Base-by-base conservation (phyloP, 768 basidiomycete genomes). In the Kwoniella dendrophila region DNA sequence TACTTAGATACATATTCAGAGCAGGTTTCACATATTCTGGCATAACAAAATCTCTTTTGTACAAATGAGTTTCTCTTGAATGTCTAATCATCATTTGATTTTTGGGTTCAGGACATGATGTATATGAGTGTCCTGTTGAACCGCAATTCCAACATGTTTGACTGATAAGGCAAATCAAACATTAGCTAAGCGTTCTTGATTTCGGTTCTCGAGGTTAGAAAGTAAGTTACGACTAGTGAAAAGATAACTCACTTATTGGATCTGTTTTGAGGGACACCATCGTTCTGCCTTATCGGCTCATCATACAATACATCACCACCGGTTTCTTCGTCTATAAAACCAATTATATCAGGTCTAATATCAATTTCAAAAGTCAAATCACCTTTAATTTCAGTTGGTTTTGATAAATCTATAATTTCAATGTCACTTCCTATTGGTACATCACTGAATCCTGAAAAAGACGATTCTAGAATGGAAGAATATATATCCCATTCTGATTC, bases 141-240 rank as follows among this genome's bases (percentile, higher is more conserved):
- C 63, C 59, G 52, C 74, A 75, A 33, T 71, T 71, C 69, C 71
- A 73, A 45, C 74, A 75, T 61, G 59, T 14, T 48, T 62, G 62
- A 16, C 59, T 69, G 36, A 33, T 56, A 43, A 12, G 22, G 33
- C 51, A 3, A 22, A 55, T 41, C 12, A 14, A 29, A 55, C 53
- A 45, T 56, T 29, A 49, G 34, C 36, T 38, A 10, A 36, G 32
- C 26, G n/a, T n/a, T n/a, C n/a, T n/a, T n/a, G n/a, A n/a, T n/a
- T n/a, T n/a, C n/a, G n/a, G n/a, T n/a, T n/a, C n/a, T n/a, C n/a
- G n/a, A n/a, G n/a, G n/a, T n/a, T n/a, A n/a, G n/a, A n/a, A n/a
- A n/a, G n/a, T n/a, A 11, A 16, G 30, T 36, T 24, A 40, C 8
- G 18, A 56, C 7, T 12, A 12, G 29, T 40, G 38, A 16, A 20